phyloP scores from a whole-genome alignment of 2,329 filamentous ascomycete genomes.

The Pezicula radicicola region DNA sequence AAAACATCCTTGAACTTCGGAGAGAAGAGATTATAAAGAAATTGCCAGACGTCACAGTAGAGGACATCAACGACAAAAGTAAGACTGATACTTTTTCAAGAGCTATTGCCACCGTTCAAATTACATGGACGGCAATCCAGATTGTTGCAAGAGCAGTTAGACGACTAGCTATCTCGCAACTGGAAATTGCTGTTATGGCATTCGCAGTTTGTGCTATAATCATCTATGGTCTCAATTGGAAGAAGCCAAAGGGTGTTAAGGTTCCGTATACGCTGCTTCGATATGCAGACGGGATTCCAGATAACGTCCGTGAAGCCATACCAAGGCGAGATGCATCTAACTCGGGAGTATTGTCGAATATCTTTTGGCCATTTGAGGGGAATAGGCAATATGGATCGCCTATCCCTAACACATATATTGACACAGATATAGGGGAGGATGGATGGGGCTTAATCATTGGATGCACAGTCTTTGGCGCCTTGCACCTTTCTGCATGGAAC shows the following conservation, averaged over 20 bases:
- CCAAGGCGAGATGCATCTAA: too few species aligned
- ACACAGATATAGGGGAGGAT: neutral
- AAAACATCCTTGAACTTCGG: neutral
- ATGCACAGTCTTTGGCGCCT: conserved; percentile 8
- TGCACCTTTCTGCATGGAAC: conserved; percentile 15
- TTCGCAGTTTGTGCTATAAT: conserved; percentile 7
- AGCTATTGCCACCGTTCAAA: conserved; percentile 12
- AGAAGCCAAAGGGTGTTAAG: conserved; percentile 7
- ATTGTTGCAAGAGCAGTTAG: conserved; percentile 10
- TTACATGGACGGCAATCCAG: conserved; percentile 13
- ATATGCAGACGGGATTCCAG: neutral
- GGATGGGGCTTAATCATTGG: neutral
- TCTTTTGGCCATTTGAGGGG: too few species aligned
- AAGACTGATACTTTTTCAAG: conserved; percentile 15
- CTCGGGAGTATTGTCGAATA: too few species aligned
- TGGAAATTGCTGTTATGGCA: conserved; percentile 9
- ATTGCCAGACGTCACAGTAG: neutral
- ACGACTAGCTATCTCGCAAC: conserved; percentile 10
- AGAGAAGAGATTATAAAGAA: neutral
- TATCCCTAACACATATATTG: too few species aligned
- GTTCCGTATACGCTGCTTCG: neutral
- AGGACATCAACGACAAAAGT: conserved; percentile 18
- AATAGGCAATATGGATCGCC: too few species aligned
- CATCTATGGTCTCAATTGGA: conserved; percentile 7
- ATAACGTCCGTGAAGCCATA: neutral